These are phyloP conservation scores for Papiliotrema flavescens DNA, from an alignment of 1,284 basidiomycete genomes.

Conservation along the genomic window DNA sequence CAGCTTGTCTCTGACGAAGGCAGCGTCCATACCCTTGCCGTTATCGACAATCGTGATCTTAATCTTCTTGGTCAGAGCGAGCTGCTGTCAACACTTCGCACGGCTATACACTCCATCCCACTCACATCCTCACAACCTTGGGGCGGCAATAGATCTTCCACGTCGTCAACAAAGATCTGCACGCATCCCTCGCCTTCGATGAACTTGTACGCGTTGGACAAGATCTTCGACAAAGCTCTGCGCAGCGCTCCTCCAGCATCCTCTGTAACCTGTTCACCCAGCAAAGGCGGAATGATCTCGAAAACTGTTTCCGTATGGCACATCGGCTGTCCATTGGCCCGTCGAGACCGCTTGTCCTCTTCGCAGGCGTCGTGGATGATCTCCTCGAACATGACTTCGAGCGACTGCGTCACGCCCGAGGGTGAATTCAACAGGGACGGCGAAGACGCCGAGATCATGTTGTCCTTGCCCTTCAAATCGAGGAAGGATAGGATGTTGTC, in stretches of 20 bases:
- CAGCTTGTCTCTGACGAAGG: constrained; percentile 34
- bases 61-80: constrained; percentile 20
- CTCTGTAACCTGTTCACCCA: constrained; percentile 39
- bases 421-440: constrained; percentile 12
- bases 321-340: constrained; percentile 24
- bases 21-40: constrained; percentile 37
- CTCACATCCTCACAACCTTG: constrained; percentile 38
- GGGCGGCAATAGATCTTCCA: constrained; percentile 30
- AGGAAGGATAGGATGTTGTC: constrained; percentile 46
- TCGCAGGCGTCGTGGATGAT: constrained; percentile 35
- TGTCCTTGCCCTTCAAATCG: constrained; percentile 36
- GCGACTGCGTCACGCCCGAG: constrained; percentile 17
- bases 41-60: constrained; percentile 38
- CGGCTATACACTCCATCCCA: not conserved
- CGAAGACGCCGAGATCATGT: constrained; percentile 14
- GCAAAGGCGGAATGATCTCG: constrained; percentile 38
- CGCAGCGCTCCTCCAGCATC: constrained; percentile 36
- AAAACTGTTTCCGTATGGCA: constrained; percentile 39
- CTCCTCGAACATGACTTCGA: constrained; percentile 42
- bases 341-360: constrained; percentile 28
- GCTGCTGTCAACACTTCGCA: constrained; percentile 11
- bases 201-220: constrained; percentile 45
- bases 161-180: constrained; percentile 39
- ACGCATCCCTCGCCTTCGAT: constrained; percentile 43
- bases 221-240: constrained; percentile 33